These are phyloP conservation scores for Ophiostoma himal-ulmi DNA, from an alignment of 2,329 filamentous ascomycete species.

Conservation along the genomic window DNA sequence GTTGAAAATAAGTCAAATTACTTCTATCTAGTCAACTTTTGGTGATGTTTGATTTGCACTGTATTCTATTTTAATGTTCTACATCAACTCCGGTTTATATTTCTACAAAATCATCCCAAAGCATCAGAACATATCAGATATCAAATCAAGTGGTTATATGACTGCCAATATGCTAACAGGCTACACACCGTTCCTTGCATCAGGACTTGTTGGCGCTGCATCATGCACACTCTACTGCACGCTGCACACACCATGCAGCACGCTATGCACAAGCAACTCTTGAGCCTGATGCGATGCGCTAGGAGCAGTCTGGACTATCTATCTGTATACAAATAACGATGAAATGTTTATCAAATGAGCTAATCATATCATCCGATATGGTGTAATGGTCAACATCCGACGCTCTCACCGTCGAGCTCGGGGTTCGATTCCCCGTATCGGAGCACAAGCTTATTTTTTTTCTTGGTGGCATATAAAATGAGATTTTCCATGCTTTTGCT, in stretches of 20 bases:
- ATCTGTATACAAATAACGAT: background rate
- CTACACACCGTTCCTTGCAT: background rate
- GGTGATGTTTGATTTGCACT: background rate
- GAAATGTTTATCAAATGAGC: background rate
- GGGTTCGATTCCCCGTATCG: constrained; percentile 27
- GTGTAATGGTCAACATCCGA: constrained; percentile 27
- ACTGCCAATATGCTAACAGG: background rate
- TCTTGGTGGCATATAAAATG: background rate
- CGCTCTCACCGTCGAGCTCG: constrained; percentile 27
- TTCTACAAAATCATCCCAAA: too few species aligned
- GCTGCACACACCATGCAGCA: background rate
- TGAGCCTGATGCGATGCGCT: background rate
- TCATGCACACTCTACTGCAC: background rate
- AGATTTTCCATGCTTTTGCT: too few species aligned
- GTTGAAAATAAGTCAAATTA: background rate
- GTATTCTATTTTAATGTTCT: background rate
- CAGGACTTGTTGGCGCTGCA: background rate
- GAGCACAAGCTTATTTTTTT: constrained; percentile 20
- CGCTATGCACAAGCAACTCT: background rate
- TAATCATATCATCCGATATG: constrained; percentile 24
- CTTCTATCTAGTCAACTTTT: background rate
- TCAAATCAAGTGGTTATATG: background rate
- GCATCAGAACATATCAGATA: background rate
- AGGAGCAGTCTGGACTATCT: background rate
- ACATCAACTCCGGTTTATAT: background rate